Evolutionary conservation across 208 protist genomes (phyloP), one percentile per base, ranked within the genome.

Genomic region (Lotmaria passim): DNA sequence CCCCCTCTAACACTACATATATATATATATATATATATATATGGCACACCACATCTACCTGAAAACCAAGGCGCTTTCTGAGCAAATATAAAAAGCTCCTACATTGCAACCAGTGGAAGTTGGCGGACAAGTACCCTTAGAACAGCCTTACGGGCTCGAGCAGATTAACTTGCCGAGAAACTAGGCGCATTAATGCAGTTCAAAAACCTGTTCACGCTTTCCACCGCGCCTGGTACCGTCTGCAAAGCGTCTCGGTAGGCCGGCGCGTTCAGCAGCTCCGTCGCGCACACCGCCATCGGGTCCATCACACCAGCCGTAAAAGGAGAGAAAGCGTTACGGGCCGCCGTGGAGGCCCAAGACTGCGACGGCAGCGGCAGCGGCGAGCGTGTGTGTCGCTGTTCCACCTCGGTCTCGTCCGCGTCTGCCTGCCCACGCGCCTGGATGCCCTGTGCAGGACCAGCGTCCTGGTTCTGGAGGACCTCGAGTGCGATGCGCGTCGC

Each of bases 281-380:
- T 72, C 44, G 66, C 83, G 46, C 79, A 82, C 17, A 81, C 67
- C 5, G 72, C 73, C 64, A 93, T 76, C 3, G 85, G 82, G 61
- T 93, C 88, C 44, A 93, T 61, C 38, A 86, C 62, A 33, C 85
- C 88, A n/a, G 85, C 85, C 43, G 88, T 93, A 66, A 93, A 81
- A 21, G 61, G 17, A 7, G 68, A 67, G 57, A 64, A 71, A 44
- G 24, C 39, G 21, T 17, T 26, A 17, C 69, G 69, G 0, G 60
- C 28, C 19, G 46, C 50, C 6, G n/a, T n/a, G n/a, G n/a, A n/a
- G n/a, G 36, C 23, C 33, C 30, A 24, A 43, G 43, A 48, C 2
- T n/a, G n/a, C 1, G 69, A 41, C n/a, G 43, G 21, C 17, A 21
- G 28, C 14, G 43, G 21, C 7, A 39, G 7, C 41, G 53, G 28